Evolutionary conservation across 1,284 basidiomycete genomes (phyloP).

Genomic region (Irpex sp.): DNA sequence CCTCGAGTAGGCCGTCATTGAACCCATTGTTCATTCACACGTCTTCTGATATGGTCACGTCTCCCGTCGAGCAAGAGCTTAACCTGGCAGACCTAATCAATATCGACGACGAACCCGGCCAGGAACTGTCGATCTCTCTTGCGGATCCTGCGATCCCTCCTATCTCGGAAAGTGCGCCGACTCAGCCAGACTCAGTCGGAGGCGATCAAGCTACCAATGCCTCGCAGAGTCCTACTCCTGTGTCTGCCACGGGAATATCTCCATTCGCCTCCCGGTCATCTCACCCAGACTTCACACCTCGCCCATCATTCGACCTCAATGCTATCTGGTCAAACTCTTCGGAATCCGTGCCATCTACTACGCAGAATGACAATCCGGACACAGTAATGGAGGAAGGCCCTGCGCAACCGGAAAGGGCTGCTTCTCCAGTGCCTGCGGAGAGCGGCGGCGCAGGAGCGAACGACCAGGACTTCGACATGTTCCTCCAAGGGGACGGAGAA

Average conservation of each 20-base stretch:
- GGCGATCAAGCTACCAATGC: constrained; percentile 18
- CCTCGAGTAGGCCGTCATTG: constrained; percentile 29
- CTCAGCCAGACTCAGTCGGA: constrained; percentile 11
- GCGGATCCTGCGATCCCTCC: constrained; percentile 11
- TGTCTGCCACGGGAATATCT: constrained; percentile 34
- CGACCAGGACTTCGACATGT: constrained; percentile 81
- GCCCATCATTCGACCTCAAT: constrained; percentile 65
- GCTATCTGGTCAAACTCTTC: constrained; percentile 52
- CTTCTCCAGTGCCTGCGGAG: constrained; percentile 38
- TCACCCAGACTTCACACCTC: constrained; percentile 38
- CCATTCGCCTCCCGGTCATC: constrained; percentile 46
- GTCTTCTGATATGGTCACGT: constrained; percentile 34
- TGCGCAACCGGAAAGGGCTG: constrained; percentile 35
- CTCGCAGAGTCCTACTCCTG: constrained; percentile 9
- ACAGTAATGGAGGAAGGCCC: constrained; percentile 23
- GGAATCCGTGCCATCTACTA: constrained; percentile 5
- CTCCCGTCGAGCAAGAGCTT: constrained; percentile 52
- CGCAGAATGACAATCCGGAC: constrained; percentile 8
- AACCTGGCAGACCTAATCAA: constrained; percentile 75
- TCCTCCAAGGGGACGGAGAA: constrained; percentile 59
- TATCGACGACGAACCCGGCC: constrained; percentile 61
- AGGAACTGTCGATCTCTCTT: constrained; percentile 20
- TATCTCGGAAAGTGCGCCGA: not conserved
- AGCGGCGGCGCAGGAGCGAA: constrained; percentile 44
- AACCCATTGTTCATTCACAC: constrained; percentile 40